Percentiles rank a stretch among this genome's conserved stretches.
Conservation (phyloP, 768 basidiomycete species). For the Lentinula sp. region DNA sequence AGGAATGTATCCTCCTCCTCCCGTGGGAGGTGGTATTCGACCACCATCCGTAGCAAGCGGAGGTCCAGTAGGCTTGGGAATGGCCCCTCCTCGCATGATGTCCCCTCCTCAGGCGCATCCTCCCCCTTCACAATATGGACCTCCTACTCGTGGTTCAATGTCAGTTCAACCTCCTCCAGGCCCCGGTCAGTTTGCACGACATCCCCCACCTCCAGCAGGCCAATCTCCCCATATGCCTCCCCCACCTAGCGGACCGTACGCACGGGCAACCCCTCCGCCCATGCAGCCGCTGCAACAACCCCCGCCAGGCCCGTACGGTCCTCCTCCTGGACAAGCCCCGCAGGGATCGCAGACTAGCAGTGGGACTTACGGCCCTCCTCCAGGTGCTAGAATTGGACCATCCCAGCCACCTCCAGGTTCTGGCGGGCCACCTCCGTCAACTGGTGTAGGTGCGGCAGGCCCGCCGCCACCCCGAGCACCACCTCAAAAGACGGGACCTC, state of each 20-base stretch:
- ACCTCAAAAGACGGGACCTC: conserved; percentile 20
- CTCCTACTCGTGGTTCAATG: conserved; percentile 34
- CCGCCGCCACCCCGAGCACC: conserved; percentile 17
- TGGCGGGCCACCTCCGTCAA: conserved; percentile 21
- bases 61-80: conserved; percentile 14
- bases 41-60: conserved; percentile 17
- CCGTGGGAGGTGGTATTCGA: conserved; percentile 16
- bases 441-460: conserved; percentile 5
- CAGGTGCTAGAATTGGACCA: conserved; percentile 12
- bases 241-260: conserved; percentile 27
- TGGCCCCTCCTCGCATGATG: conserved; percentile 36
- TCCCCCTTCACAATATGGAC: conserved; percentile 44
- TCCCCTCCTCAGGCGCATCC: conserved; percentile 40
- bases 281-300: conserved; percentile 11
- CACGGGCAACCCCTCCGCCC: conserved; percentile 38
- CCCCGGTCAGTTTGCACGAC: conserved; percentile 28
- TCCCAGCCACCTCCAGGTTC: conserved; percentile 22
- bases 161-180: conserved; percentile 37
- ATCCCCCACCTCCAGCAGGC: conserved; percentile 22
- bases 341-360: conserved; percentile 12
- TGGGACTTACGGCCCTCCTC: conserved; percentile 32
- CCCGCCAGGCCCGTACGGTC: conserved; percentile 21
- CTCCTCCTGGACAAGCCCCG: conserved; percentile 23
- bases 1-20: conserved; percentile 25
- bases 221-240: conserved; percentile 19